Evolutionary conservation across 345 rosid genomes (phyloP).

Genomic region (Zanthoxylum bungeanum): DNA sequence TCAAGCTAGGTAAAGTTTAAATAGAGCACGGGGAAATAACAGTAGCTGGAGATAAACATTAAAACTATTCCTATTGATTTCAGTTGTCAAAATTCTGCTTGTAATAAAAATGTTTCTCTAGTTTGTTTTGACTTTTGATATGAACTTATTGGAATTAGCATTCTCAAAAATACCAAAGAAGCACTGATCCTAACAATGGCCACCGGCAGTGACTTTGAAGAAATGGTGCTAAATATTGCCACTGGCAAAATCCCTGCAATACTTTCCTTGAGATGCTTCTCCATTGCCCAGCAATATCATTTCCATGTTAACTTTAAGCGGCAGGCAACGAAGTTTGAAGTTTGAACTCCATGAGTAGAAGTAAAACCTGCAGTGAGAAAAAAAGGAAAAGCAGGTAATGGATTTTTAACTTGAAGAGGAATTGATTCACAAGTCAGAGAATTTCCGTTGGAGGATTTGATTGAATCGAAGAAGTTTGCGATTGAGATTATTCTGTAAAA

Average conservation of each 20-base stretch:
- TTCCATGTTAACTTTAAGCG: background rate
- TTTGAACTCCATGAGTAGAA: background rate
- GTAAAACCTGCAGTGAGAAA: background rate
- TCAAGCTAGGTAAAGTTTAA: no score
- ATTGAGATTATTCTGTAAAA: background rate
- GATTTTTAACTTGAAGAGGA: no score
- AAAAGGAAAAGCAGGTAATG: background rate
- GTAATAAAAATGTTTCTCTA: background rate
- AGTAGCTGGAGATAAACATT: background rate
- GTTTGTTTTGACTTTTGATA: background rate
- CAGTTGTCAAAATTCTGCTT: background rate
- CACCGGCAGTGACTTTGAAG: no score
- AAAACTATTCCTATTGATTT: background rate
- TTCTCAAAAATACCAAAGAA: background rate
- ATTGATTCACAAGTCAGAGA: background rate
- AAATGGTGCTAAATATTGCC: no score
- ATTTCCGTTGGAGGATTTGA: background rate
- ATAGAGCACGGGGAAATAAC: no score
- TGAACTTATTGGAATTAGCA: background rate
- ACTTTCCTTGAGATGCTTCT: background rate
- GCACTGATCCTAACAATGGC: no score
- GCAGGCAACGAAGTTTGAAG: background rate
- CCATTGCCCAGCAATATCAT: no score
- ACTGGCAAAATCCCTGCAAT: background rate
- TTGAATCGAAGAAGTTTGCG: background rate